phyloP scores from a whole-genome alignment of 2,329 filamentous ascomycete genomes.

The Periconia macrospinosa region DNA sequence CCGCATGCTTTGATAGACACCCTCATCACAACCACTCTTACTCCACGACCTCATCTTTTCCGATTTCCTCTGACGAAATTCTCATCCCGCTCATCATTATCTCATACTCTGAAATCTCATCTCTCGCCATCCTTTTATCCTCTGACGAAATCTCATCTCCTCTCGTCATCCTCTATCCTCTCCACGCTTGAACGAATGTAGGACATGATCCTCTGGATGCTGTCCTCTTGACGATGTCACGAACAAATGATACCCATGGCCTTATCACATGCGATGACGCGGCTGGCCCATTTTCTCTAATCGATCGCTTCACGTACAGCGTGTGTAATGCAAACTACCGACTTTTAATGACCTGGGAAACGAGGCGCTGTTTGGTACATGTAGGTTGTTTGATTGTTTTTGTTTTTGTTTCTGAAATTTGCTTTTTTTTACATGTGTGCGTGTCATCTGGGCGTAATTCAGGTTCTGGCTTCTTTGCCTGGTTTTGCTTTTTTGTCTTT shows the following conservation, averaged over 20 bases:
- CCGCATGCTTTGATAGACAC: not conserved
- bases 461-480: no score
- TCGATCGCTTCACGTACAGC: not conserved
- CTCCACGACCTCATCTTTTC: conserved; percentile 5
- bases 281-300: not conserved
- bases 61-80: not conserved
- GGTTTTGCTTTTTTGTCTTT: no score
- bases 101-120: not conserved
- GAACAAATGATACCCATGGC: conserved; percentile 42
- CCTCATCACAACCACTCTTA: not conserved
- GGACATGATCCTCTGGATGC: conserved; percentile 20
- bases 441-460: no score
- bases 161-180: conserved; percentile 2
- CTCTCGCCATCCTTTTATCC: conserved; percentile 5
- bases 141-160: not conserved
- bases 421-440: no score
- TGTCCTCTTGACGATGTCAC: conserved; percentile 33
- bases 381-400: not conserved
- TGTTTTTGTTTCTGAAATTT: not conserved
- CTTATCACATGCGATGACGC: not conserved
- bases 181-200: conserved; percentile 1
- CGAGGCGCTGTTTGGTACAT: conserved; percentile 22
- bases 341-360: not conserved
- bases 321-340: not conserved
- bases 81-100: not conserved